Base-by-base conservation (phyloP, 306 rosid species). In the Pachyrhizus erosus region DNA sequence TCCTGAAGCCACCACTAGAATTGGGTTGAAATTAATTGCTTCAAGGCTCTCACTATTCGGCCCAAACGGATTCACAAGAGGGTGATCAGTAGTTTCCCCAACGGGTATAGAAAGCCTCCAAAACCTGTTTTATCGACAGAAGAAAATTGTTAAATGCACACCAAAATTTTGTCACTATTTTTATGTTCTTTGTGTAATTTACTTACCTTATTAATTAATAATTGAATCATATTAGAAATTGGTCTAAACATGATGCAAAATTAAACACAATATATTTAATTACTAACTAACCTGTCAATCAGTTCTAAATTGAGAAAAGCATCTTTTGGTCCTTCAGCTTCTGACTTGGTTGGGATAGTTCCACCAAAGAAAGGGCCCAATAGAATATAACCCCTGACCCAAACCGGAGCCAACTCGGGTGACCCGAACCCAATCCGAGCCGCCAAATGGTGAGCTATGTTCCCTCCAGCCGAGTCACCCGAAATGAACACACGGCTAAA, bases 401-500 rank as follows among this genome's bases (percentile, higher is more conserved):
- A 78, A 60, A 92, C 87, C 31, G 93, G 92, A 0, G 75, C 87
- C 82, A 92, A 65, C 31, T 83, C 85, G 0, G 84, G 69, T 8
- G 97, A 90, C 2, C 90, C 91, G 0, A 73, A 14, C 15, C 91
- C 89, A 0, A 94, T 79, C 61, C 79, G 81, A 78, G 80, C 90
- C 3, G 97, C 94, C 85, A 91, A 75, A 67, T 94, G 14, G 3
- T 92, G 98, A 73, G 94, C 92, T 0, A 88, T 87, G 43, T 91
- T 92, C 3, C 97, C 98, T 2, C 98, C 97, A 0, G 98, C 97
- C 3, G 98, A 94, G 88, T 94, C 98, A 12, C 98, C 97, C 1
- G 91, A 88, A 14, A 94, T 68, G 49, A 92, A 90, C 46, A 92
- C 94, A 4, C 78, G 84, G 39, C 86, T 81, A 58, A 88, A 91